A percentile compares a stretch with the other conserved stretches of the same genome.
phyloP scores from a whole-genome alignment of 1,139 yeast genomes.

The Geotrichum siamense region DNA sequence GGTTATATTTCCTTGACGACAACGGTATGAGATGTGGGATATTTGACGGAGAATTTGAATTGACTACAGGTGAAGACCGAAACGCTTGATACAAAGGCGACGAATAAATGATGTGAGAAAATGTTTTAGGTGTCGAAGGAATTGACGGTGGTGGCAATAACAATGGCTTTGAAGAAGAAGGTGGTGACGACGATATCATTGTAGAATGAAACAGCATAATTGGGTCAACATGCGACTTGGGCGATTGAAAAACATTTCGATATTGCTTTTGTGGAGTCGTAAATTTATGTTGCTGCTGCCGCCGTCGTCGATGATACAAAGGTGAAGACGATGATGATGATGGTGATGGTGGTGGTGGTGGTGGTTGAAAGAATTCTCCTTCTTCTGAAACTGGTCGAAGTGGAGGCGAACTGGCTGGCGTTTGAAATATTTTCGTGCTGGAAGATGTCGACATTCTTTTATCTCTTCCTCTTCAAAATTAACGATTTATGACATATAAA shows the following conservation, averaged over 20 bases:
- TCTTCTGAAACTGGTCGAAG: conserved; percentile 2
- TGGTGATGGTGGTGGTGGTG: conserved; percentile 5
- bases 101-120: conserved; percentile 14
- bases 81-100: conserved; percentile 16
- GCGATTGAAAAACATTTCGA: conserved; percentile 3
- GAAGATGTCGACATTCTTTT: no score
- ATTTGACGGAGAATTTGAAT: conserved; percentile 12
- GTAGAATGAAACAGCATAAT: conserved; percentile 11
- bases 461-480: no score
- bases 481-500: no score
- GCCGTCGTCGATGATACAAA: no score
- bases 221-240: conserved; percentile 15
- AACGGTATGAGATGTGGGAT: conserved; percentile 11
- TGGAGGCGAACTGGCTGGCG: conserved; percentile 10
- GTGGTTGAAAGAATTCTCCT: conserved; percentile 6
- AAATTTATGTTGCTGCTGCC: neutral
- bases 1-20: neutral
- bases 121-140: conserved; percentile 17
- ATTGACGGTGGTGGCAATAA: conserved; percentile 5
- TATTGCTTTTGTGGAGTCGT: no score
- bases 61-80: conserved; percentile 14
- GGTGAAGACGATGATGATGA: no score
- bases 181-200: conserved; percentile 8
- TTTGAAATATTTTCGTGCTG: no score
- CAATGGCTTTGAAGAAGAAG: no score